These are phyloP conservation scores for Saccharomyces kudriavzevii DNA, from an alignment of 805 yeast species.

Conservation along the genomic window DNA sequence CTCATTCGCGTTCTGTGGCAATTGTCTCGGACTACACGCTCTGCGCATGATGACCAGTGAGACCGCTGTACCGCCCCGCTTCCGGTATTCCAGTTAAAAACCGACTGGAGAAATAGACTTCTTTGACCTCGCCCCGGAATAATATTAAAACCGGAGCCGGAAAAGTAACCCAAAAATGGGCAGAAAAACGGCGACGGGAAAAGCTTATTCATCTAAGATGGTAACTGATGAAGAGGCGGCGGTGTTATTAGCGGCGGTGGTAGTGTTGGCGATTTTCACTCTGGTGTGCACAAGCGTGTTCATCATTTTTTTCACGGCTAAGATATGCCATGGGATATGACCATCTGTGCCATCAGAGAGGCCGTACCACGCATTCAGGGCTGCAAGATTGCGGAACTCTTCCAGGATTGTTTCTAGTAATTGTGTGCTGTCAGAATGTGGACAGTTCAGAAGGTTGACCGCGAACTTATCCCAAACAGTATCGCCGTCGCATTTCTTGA, in stretches of 20 bases:
- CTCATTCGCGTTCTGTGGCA: not conserved
- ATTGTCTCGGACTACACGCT: not conserved
- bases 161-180: not conserved
- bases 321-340: slow-evolving; percentile 65
- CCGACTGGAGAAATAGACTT: not conserved
- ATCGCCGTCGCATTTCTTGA: slow-evolving; percentile 16
- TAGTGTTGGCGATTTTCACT: slow-evolving; percentile 29
- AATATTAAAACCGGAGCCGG: not conserved
- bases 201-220: not conserved
- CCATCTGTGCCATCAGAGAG: slow-evolving; percentile 30
- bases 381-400: slow-evolving; percentile 54
- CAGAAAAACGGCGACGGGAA: not conserved
- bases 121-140: not conserved
- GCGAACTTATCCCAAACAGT: slow-evolving; percentile 41
- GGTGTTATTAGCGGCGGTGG: not conserved
- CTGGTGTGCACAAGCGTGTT: slow-evolving; percentile 50
- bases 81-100: not conserved
- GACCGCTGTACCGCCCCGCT: not conserved
- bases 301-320: slow-evolving; percentile 56
- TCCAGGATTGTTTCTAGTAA: slow-evolving; percentile 47
- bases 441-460: slow-evolving; percentile 64
- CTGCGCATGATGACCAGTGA: not conserved
- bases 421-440: slow-evolving; percentile 51
- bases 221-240: not conserved
- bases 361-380: slow-evolving; percentile 33